Evolutionary conservation across 495 filamentous ascomycete species (phyloP).

Genomic region (Niebla homalea): DNA sequence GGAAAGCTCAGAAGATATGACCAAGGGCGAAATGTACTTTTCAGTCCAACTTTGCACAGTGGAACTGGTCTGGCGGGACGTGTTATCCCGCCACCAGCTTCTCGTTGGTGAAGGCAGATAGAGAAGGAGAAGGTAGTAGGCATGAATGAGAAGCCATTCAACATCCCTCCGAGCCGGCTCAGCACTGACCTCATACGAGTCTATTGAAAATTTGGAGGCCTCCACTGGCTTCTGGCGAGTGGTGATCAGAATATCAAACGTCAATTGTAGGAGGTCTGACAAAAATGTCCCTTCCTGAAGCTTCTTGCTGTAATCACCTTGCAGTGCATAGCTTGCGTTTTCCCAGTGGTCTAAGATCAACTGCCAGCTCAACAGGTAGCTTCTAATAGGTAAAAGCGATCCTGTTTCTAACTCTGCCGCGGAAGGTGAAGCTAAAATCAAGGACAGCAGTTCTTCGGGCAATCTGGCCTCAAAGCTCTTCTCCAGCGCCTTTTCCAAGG

Average conservation of each 20-base stretch:
- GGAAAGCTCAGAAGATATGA: conserved; percentile 58
- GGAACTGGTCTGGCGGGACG: conserved; percentile 59
- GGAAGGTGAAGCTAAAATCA: conserved; percentile 42
- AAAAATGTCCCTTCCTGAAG: conserved; percentile 63
- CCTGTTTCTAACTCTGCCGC: conserved; percentile 25
- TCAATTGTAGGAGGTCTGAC: conserved; percentile 56
- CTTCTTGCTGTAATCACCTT: conserved; percentile 59
- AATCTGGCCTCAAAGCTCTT: conserved; percentile 52
- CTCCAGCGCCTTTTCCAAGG: conserved; percentile 65
- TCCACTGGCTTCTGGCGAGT: conserved; percentile 55
- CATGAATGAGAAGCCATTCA: conserved; percentile 69
- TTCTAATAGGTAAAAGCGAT: conserved; percentile 42
- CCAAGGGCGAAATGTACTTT: conserved; percentile 69
- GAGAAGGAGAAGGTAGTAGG: conserved; percentile 71
- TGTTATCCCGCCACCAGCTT: conserved; percentile 70
- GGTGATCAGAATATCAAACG: conserved; percentile 70
- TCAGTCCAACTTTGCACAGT: conserved; percentile 70
- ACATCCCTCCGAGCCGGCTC: conserved; percentile 48
- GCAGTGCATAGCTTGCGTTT: conserved; percentile 66
- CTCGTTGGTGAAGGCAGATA: conserved; percentile 67
- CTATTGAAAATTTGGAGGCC: conserved; percentile 52
- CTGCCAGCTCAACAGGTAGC: conserved; percentile 86
- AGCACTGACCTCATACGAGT: conserved; percentile 44
- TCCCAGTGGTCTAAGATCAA: conserved; percentile 79
- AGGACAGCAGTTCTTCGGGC: conserved; percentile 55